Evolutionary conservation across 106 monocot species (phyloP).

Genomic region (Agapanthus africanus): DNA sequence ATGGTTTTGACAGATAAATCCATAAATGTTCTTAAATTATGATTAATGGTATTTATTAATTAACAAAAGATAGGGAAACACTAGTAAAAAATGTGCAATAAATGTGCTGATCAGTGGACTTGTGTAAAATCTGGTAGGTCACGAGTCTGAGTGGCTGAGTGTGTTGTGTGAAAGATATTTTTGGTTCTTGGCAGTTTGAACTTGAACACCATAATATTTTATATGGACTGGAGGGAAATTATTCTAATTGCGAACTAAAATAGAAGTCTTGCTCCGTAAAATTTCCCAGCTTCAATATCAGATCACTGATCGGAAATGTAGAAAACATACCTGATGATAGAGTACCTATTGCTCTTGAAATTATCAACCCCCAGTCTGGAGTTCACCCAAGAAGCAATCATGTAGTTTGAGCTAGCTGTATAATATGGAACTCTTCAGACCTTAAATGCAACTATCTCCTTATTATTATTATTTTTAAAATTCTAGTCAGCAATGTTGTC

Average conservation of each 20-base stretch:
- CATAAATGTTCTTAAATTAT: too few relatives aligned
- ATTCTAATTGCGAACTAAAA: background rate
- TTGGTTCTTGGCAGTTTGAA: background rate
- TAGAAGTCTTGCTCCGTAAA: background rate
- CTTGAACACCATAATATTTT: background rate
- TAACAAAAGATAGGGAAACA: too few relatives aligned
- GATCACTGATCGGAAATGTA: too few relatives aligned
- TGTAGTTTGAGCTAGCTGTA: background rate
- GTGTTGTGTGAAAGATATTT: too few relatives aligned
- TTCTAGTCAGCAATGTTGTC: background rate
- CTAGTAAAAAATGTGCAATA: too few relatives aligned
- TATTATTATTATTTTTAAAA: background rate
- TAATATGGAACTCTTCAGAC: background rate
- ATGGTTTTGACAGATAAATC: too few relatives aligned
- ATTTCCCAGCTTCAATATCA: background rate
- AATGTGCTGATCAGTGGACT: too few relatives aligned
- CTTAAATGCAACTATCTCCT: background rate
- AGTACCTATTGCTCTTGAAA: background rate
- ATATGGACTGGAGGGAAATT: background rate
- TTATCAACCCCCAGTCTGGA: background rate
- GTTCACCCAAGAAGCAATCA: background rate
- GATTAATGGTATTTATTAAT: too few relatives aligned
- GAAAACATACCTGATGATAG: background rate
- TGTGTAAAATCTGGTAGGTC: too few relatives aligned
- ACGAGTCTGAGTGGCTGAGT: too few relatives aligned